These are phyloP conservation scores for Candida sakaeoensis DNA, from an alignment of 805 yeast genomes.

Conservation along the genomic window DNA sequence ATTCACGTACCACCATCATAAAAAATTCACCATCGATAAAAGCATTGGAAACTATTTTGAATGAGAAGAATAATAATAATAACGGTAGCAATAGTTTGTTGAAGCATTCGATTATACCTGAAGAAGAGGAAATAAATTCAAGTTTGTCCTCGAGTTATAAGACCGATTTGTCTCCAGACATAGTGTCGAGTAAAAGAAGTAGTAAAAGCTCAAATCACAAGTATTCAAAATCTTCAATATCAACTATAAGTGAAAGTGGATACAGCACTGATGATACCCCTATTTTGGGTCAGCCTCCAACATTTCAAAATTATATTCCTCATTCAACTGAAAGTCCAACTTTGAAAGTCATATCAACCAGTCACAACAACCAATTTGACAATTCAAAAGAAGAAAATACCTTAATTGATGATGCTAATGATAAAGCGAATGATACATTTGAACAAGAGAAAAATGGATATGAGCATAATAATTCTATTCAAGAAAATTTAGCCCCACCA, in stretches of 20 bases:
- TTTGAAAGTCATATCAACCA: slow-evolving; percentile 9
- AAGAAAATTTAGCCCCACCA: not conserved
- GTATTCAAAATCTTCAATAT: slow-evolving; percentile 13
- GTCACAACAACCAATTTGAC: not conserved
- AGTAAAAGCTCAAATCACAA: slow-evolving; percentile 4
- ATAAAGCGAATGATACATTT: slow-evolving; percentile 3
- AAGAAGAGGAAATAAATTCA: slow-evolving; percentile 14
- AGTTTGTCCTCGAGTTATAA: slow-evolving; percentile 1
- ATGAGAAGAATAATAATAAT: slow-evolving; percentile 12
- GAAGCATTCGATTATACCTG: slow-evolving; percentile 17
- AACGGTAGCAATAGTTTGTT: slow-evolving; percentile 3
- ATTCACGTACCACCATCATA: slow-evolving; percentile 25
- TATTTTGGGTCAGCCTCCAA: slow-evolving; percentile 20
- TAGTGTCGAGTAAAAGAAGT: slow-evolving; percentile 13
- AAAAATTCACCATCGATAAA: slow-evolving; percentile 38
- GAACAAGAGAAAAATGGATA: not conserved
- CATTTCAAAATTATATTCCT: slow-evolving; percentile 20
- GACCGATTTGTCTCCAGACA: not conserved
- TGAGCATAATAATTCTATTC: not conserved
- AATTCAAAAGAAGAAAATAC: slow-evolving; percentile 21
- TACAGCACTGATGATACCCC: slow-evolving; percentile 22
- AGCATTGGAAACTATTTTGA: slow-evolving; percentile 35
- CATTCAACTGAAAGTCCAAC: slow-evolving; percentile 12
- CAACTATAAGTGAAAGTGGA: slow-evolving; percentile 21
- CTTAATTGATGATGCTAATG: slow-evolving; percentile 15